These are phyloP conservation scores for Alternaria sp. DNA, from an alignment of 2,329 filamentous ascomycete species.

Conservation along the genomic window DNA sequence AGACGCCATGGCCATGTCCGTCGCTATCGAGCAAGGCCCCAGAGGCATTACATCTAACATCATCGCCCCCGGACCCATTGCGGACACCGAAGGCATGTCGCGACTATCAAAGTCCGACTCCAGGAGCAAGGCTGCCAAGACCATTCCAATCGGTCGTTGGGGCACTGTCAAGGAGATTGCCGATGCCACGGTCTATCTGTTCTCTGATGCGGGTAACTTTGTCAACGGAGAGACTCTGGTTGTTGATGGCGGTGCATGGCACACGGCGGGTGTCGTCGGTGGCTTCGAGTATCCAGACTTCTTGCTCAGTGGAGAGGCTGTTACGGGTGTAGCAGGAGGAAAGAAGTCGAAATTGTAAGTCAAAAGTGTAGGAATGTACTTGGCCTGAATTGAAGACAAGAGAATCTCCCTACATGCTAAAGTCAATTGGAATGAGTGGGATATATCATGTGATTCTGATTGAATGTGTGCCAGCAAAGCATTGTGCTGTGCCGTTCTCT, in stretches of 20 bases:
- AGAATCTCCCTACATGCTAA: background rate
- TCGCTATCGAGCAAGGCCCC: slow-evolving; percentile 90
- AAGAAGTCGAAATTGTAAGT: slow-evolving; percentile 64
- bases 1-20: slow-evolving; percentile 80
- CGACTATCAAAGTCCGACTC: slow-evolving; percentile 50
- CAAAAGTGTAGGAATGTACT: background rate
- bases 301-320: slow-evolving; percentile 58
- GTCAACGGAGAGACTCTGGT: slow-evolving; percentile 85
- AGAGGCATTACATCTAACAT: slow-evolving; percentile 87
- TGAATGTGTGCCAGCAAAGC: background rate
- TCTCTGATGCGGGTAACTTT: slow-evolving; percentile 85
- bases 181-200: slow-evolving; percentile 89
- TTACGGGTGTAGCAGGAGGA: slow-evolving; percentile 66
- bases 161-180: slow-evolving; percentile 88
- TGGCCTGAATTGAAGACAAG: background rate
- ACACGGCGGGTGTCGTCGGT: slow-evolving; percentile 48
- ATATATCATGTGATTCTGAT: background rate
- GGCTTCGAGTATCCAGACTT: slow-evolving; percentile 66
- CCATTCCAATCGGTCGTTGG: slow-evolving; percentile 75
- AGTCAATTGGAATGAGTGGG: background rate
- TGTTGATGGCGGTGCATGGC: slow-evolving; percentile 64
- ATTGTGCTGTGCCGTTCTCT: too few species aligned
- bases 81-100: slow-evolving; percentile 73
- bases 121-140: slow-evolving; percentile 40
- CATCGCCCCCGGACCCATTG: slow-evolving; percentile 87